Evolutionary conservation across 345 rosid species (phyloP), one percentile per base, ranked within the genome.

Genomic region (Mangifera indica): DNA sequence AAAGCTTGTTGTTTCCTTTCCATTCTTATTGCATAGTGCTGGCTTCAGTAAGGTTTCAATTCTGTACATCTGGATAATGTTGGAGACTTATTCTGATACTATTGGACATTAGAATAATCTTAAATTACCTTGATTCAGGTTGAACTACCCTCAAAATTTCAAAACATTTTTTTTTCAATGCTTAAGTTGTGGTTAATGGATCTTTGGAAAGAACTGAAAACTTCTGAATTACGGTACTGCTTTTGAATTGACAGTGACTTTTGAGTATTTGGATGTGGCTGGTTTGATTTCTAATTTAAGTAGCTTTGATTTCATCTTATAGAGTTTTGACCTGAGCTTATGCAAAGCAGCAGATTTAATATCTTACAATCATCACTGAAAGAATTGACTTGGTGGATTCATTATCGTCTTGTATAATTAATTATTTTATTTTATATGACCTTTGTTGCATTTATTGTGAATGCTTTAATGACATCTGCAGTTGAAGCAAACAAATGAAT

Each of bases 401-500:
- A 1, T 58, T 20, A 12, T 24, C 12, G 1, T 24, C 32, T 11
- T 1, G n/a, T 12, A 15, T 58, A 25, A 58, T 17, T 58, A 11
- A 58, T 58, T n/a, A 25, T 10, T 58, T 58, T 24, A 13, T 24
- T 24, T 7, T 24, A 13, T 58, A 25, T 58, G 34, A 4, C 53
- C 53, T 15, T 49, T 49, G 53, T 49, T 15, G 8, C 42, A 2
- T 2, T 44, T 51, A 66, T 45, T 34, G 10, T 53, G 53, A 69
- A 26, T 71, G 10, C 61, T 48, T 13, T 44, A 49, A 20, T 53
- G 63, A 24, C 48, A 17, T 66, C 29, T 48, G 82, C 86, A 88
- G 91, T 71, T 83, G 78, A 82, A 67, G 24, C 80, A 70, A 26
- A 63, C 51, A 51, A 73, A 69, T 57, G 79, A 82, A 66, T 63